Evolutionary conservation across 2,329 filamentous ascomycete species (phyloP).

Genomic region (Sporothrix protearum): DNA sequence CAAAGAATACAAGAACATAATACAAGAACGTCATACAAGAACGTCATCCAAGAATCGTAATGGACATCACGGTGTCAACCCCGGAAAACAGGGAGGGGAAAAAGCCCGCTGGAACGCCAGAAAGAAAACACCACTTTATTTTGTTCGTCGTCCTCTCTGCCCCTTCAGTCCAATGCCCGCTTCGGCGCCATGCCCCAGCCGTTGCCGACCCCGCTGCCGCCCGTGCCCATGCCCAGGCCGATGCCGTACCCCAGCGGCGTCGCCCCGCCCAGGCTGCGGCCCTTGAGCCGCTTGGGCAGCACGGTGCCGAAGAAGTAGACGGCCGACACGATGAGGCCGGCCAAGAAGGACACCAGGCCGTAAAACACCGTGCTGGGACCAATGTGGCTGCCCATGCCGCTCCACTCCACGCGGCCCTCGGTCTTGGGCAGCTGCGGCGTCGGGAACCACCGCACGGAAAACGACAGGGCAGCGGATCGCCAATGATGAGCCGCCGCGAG

Average conservation of each 20-base stretch:
- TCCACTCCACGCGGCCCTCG: conserved; percentile 63
- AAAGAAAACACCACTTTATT: not conserved
- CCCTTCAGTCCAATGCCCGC: conserved; percentile 39
- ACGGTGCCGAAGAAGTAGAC: conserved; percentile 61
- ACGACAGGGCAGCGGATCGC: conserved; percentile 76
- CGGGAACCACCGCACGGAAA: conserved; percentile 85
- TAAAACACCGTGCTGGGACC: conserved; percentile 64
- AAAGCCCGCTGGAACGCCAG: conserved; percentile 14
- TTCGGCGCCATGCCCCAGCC: conserved; percentile 56
- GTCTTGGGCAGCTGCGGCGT: conserved; percentile 65
- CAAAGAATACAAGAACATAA: not conserved
- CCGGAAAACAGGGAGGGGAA: not conserved
- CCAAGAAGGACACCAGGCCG: conserved; percentile 55
- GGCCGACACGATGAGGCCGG: conserved; percentile 51
- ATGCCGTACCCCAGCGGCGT: conserved; percentile 57
- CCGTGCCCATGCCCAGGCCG: conserved; percentile 37
- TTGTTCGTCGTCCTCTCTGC: not conserved
- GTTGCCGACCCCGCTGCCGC: conserved; percentile 49
- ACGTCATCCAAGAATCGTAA: not conserved
- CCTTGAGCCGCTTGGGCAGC: conserved; percentile 52
- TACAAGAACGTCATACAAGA: not conserved
- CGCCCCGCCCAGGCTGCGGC: conserved; percentile 52
- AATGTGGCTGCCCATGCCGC: conserved; percentile 61
- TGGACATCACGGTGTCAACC: not conserved
- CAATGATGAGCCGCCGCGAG: conserved; percentile 72